A percentile compares a stretch with the other conserved stretches of the same genome.
These are phyloP conservation scores for Phytophthora aleatoria DNA, from an alignment of 352 stramenopile species.

Conservation along the genomic window DNA sequence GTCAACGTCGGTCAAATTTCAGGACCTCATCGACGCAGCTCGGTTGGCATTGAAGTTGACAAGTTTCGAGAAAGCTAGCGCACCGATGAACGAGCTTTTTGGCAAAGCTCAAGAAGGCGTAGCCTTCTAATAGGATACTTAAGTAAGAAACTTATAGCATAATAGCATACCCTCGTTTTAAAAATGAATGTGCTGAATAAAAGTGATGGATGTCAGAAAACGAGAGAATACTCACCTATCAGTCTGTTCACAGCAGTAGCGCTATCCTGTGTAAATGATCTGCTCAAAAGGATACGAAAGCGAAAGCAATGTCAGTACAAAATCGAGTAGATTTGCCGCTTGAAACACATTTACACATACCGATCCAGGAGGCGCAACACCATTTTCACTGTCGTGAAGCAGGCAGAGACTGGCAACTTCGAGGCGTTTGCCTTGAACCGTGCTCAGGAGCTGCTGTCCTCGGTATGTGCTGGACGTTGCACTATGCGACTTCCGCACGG, in stretches of 20 bases:
- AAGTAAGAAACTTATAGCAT: too few relatives aligned
- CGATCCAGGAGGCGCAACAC: conserved; percentile 49
- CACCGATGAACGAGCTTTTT: too few relatives aligned
- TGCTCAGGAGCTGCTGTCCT: conserved; percentile 74
- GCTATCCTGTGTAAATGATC: conserved; percentile 32
- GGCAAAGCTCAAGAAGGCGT: too few relatives aligned
- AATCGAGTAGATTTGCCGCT: background rate
- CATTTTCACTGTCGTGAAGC: conserved; percentile 65
- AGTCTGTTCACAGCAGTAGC: background rate
- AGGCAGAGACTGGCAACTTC: conserved; percentile 73
- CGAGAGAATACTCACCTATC: too few relatives aligned
- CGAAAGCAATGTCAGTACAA: background rate
- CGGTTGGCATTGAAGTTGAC: too few relatives aligned
- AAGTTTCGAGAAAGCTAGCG: too few relatives aligned
- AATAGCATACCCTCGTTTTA: too few relatives aligned
- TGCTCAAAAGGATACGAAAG: conserved; percentile 11
- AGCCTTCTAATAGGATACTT: too few relatives aligned
- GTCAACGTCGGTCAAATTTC: too few relatives aligned
- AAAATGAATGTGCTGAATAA: too few relatives aligned
- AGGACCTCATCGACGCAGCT: too few relatives aligned
- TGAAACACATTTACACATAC: conserved; percentile 20
- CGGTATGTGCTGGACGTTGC: conserved; percentile 63
- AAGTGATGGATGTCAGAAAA: too few relatives aligned
- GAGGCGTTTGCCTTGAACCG: conserved; percentile 71
- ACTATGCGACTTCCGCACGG: conserved; percentile 47